These are phyloP conservation scores for Curvularia spicifera DNA, from an alignment of 2,329 filamentous ascomycete genomes.

Conservation along the genomic window DNA sequence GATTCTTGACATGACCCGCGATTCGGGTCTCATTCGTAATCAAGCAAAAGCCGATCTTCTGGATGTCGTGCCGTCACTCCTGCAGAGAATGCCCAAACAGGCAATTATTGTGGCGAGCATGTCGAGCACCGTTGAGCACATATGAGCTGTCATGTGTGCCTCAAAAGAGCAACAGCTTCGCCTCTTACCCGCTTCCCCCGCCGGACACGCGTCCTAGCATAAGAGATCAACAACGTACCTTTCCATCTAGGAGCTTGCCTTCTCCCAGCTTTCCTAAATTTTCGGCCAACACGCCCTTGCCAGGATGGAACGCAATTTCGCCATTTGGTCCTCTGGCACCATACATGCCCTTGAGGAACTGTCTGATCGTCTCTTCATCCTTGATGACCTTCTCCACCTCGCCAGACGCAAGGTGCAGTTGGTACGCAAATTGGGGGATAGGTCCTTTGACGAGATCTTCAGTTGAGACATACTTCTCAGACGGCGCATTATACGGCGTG, in stretches of 20 bases:
- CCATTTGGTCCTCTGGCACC: conserved; percentile 67
- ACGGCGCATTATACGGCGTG: conserved; percentile 70
- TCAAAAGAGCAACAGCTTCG: neutral
- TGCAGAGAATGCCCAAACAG: conserved; percentile 1
- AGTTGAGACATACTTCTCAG: conserved; percentile 60
- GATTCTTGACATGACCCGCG: conserved; percentile 4
- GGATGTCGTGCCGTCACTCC: conserved; percentile 4
- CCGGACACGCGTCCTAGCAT: conserved; percentile 13
- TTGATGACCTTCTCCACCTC: conserved; percentile 58
- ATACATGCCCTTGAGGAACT: conserved; percentile 75
- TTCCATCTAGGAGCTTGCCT: conserved; percentile 66
- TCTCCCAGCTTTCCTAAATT: conserved; percentile 64
- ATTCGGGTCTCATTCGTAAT: neutral
- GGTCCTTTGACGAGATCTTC: conserved; percentile 64
- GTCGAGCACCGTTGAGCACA: neutral
- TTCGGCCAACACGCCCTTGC: conserved; percentile 69
- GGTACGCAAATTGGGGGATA: conserved; percentile 79
- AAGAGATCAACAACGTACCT: conserved; percentile 52
- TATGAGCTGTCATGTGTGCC: neutral
- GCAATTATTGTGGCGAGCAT: conserved; percentile 2
- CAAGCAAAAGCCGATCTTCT: conserved; percentile 14
- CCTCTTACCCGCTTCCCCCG: neutral
- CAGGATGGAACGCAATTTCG: conserved; percentile 64
- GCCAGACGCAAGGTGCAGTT: conserved; percentile 76
- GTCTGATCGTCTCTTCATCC: conserved; percentile 67